Evolutionary conservation across 768 basidiomycete genomes (phyloP).

Genomic region (Collybia sp.): DNA sequence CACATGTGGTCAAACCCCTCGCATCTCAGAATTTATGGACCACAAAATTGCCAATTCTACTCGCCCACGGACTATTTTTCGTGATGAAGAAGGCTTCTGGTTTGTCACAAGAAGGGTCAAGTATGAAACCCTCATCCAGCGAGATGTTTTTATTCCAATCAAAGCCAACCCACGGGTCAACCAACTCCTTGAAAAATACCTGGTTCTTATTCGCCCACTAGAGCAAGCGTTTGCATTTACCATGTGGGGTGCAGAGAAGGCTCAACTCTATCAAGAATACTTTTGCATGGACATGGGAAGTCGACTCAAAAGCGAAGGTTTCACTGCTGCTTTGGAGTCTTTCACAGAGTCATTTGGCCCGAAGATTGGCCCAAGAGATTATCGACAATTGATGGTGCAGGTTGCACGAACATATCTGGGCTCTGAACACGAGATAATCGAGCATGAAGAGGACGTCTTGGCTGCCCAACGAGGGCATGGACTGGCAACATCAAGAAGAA

Average conservation of each 20-base stretch:
- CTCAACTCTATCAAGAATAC: conserved; percentile 8
- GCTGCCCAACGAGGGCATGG: conserved; percentile 11
- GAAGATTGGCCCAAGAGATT: conserved; percentile 4
- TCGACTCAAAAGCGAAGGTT: background rate
- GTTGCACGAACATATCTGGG: conserved; percentile 14
- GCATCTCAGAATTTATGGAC: background rate
- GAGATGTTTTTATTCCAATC: conserved; percentile 12
- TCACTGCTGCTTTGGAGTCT: conserved; percentile 1
- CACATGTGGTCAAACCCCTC: background rate
- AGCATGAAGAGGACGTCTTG: conserved; percentile 8
- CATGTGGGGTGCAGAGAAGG: conserved; percentile 1
- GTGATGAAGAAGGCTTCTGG: conserved; percentile 1
- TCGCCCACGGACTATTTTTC: background rate
- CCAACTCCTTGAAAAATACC: conserved; percentile 4
- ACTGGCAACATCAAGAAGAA: background rate
- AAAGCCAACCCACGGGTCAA: conserved; percentile 4
- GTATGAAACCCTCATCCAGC: conserved; percentile 2
- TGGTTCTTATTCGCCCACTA: conserved; percentile 8
- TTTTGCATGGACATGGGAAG: conserved; percentile 7
- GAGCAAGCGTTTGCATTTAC: conserved; percentile 5
- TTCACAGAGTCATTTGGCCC: conserved; percentile 4
- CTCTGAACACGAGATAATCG: conserved; percentile 9
- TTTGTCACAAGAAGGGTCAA: conserved; percentile 10
- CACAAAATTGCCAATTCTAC: background rate
- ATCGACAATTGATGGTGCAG: conserved; percentile 12